Base-by-base conservation (phyloP, 495 filamentous ascomycete genomes). In the Tuber indicum region DNA sequence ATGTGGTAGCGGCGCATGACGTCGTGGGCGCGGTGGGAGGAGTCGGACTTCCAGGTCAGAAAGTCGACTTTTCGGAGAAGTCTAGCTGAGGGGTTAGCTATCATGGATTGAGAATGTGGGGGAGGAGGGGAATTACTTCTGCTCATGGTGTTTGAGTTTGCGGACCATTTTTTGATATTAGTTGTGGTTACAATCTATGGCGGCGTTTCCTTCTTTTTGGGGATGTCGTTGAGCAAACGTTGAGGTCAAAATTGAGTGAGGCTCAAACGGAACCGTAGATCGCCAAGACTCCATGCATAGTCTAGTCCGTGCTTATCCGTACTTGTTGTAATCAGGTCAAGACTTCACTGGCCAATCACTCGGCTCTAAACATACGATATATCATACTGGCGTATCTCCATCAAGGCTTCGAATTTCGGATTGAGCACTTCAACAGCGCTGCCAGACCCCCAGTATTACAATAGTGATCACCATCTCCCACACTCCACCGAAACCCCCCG, bases 21-120 rank as follows among this genome's bases (percentile, higher is more conserved):
- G 78, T 89, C 87, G 78, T 93, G 89, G 83, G 91, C 91, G 84
- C 94, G 90, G 87, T 99, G 96, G 78, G 88, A 86, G 83, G 91
- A 88, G 86, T 99, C 95, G 82, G 91, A 91, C 86, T 94, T 93
- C 88, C 95, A 98, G 83, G 91, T 94, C 80, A 93, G 90, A 86
- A 99, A 96, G 85, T 99, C 94, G 85, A 96, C 94, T 86, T 98
- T 99, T 75, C 90, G 89, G 84, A 98, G 91, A 81, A 93, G 89
- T 84, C 87, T 89, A 82, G 58, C 39, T 45, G 58, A 39, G 66
- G 71, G 76, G 71, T 70, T 81, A 72, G 73, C 69, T 75, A 71
- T 81, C 74, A 52, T 47, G 52, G 58, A 71, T 46, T 66, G 62
- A 71, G 49, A 6, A 42, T 45, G 62, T 71, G 72, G 62, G 72